phyloP scores from a whole-genome alignment of 371 early-diverging fungal species.

The Haplosporangium sp. region DNA sequence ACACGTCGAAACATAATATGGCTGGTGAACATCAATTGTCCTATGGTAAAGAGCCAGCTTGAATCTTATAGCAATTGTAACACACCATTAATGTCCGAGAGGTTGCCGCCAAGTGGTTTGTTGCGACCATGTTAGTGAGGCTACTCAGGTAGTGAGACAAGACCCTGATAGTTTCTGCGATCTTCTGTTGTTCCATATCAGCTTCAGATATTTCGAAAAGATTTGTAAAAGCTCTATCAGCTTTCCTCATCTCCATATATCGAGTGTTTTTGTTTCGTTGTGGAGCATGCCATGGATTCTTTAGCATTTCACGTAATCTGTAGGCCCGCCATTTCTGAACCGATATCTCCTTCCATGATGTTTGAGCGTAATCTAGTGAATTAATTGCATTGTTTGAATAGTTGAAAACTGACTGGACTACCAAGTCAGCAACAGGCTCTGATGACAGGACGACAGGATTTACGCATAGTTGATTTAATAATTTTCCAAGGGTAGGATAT shows the following conservation, averaged over 20 bases:
- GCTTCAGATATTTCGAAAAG: not conserved
- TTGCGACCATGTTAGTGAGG: not conserved
- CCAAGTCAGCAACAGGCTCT: not conserved
- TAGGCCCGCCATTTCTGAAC: constrained; percentile 13
- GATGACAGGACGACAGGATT: constrained; percentile 23
- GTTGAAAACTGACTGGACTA: constrained; percentile 13
- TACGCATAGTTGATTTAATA: constrained; percentile 20
- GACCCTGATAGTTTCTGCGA: not conserved
- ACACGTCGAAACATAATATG: no score
- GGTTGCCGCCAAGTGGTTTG: not conserved
- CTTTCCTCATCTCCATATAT: not conserved
- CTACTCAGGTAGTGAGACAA: not conserved
- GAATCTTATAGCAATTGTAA: not conserved
- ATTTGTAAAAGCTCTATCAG: not conserved
- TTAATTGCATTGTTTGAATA: constrained; percentile 14
- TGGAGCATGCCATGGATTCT: not conserved
- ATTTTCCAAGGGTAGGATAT: constrained; percentile 25
- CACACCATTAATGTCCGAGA: not conserved
- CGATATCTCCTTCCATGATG: not conserved
- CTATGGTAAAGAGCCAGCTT: no score
- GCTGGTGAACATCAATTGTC: no score
- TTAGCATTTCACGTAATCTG: constrained; percentile 26
- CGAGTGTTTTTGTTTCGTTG: not conserved
- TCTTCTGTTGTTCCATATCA: not conserved
- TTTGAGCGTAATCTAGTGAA: not conserved